These are phyloP conservation scores for Babjeviella inositovora DNA, from an alignment of 805 yeast species.

Conservation along the genomic window DNA sequence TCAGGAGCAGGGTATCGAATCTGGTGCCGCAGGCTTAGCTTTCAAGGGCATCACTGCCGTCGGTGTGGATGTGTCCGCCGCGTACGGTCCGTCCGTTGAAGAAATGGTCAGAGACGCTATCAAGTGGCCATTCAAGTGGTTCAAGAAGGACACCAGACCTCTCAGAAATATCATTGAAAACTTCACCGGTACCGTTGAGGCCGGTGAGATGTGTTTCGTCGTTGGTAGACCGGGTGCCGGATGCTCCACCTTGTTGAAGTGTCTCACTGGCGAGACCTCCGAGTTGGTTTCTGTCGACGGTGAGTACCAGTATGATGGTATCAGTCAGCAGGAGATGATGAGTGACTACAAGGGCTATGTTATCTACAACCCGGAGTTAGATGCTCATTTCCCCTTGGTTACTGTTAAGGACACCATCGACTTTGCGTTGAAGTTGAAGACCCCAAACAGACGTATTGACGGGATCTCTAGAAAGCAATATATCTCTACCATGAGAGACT, in stretches of 20 bases:
- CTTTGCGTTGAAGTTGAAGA: slow-evolving; percentile 30
- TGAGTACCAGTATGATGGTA: slow-evolving; percentile 29
- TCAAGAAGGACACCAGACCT: slow-evolving; percentile 13
- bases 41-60: slow-evolving; percentile 23
- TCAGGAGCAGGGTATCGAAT: slow-evolving; percentile 25
- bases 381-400: slow-evolving; percentile 31
- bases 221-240: slow-evolving; percentile 52
- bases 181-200: slow-evolving; percentile 21
- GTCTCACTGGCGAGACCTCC: slow-evolving; percentile 25
- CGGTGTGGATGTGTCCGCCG: slow-evolving; percentile 36
- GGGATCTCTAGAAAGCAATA: slow-evolving; percentile 20
- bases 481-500: slow-evolving; percentile 16
- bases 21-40: slow-evolving; percentile 33
- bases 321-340: slow-evolving; percentile 29
- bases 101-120: slow-evolving; percentile 19
- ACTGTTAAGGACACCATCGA: slow-evolving; percentile 32
- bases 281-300: slow-evolving; percentile 19
- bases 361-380: slow-evolving; percentile 34
- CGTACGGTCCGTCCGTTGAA: slow-evolving; percentile 27
- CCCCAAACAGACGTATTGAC: slow-evolving; percentile 27
- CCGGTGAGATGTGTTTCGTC: slow-evolving; percentile 37
- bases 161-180: slow-evolving; percentile 19
- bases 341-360: slow-evolving; percentile 26
- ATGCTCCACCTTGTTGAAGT: slow-evolving; percentile 36
- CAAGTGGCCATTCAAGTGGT: slow-evolving; percentile 10